phyloP scores from a whole-genome alignment of 1,284 basidiomycete genomes.

The Tylopilus sp. region DNA sequence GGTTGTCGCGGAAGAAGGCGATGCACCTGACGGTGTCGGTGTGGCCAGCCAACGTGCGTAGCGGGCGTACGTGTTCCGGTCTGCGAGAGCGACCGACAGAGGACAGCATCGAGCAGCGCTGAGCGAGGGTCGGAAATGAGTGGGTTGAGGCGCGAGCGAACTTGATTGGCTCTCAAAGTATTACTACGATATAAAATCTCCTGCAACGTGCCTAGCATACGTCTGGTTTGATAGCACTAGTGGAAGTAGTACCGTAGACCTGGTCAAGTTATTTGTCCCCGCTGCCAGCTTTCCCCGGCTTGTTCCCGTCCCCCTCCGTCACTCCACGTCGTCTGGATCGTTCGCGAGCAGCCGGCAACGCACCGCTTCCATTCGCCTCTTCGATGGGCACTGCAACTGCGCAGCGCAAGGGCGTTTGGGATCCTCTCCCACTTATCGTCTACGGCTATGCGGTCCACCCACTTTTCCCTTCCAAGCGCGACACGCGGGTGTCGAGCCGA shows the following conservation, averaged over 20 bases:
- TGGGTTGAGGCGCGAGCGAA: no score
- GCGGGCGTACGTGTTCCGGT: constrained; percentile 29
- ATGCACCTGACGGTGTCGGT: constrained; percentile 28
- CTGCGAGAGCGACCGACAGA: constrained; percentile 24
- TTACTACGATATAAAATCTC: no score
- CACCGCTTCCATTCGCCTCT: not conserved
- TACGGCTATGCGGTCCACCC: constrained; percentile 83
- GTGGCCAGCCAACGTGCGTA: constrained; percentile 26
- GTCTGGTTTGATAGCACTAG: no score
- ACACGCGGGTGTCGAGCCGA: constrained; percentile 61
- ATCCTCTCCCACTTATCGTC: constrained; percentile 74
- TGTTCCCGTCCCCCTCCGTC: not conserved
- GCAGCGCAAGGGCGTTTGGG: constrained; percentile 56
- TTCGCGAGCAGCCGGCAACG: no score
- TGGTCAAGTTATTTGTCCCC: constrained; percentile 2
- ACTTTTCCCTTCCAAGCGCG: constrained; percentile 66
- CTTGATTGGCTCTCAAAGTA: not conserved
- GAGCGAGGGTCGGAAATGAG: no score
- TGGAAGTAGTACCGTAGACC: no score
- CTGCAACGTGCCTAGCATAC: no score
- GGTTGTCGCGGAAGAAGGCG: constrained; percentile 32
- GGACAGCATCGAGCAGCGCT: constrained; percentile 16
- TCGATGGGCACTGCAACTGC: constrained; percentile 26
- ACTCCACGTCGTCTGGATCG: no score
- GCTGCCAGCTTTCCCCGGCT: not conserved